Evolutionary conservation across 23 red algal species (phyloP).

Genomic region (Cyanidioschyzon merolae): DNA sequence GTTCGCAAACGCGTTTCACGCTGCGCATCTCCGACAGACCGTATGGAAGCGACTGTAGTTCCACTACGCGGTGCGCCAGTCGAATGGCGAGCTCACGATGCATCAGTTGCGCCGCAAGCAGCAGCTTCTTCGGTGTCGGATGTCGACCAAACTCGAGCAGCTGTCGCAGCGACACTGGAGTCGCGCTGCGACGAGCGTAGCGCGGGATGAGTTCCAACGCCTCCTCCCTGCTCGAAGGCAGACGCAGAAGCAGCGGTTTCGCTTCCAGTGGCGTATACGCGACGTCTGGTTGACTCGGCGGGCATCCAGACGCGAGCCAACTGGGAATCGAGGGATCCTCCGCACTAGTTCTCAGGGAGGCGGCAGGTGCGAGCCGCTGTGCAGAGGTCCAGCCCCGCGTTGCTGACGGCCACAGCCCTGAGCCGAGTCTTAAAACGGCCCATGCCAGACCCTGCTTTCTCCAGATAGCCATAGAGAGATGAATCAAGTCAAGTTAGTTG

Average conservation of each 20-base stretch:
- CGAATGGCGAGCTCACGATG: constrained; percentile 75
- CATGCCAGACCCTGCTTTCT: no score
- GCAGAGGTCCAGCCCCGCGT: background rate
- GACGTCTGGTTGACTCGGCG: background rate
- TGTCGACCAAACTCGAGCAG: constrained; percentile 68
- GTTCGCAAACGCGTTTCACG: constrained; percentile 52
- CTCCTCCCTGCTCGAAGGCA: background rate
- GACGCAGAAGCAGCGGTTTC: background rate
- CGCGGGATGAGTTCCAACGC: constrained; percentile 7
- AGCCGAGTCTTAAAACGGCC: no score
- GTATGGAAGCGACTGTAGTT: constrained; percentile 73
- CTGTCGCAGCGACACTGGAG: constrained; percentile 59
- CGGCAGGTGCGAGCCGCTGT: background rate
- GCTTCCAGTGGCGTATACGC: background rate
- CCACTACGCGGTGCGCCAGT: constrained; percentile 69
- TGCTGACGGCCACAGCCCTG: background rate
- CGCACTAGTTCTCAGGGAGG: background rate
- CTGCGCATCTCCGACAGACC: constrained; percentile 69
- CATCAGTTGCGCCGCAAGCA: constrained; percentile 63
- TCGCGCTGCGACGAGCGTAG: constrained; percentile 23
- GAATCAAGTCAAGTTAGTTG: no score
- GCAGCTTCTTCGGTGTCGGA: constrained; percentile 22
- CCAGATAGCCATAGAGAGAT: no score
- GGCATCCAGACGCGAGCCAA: background rate
- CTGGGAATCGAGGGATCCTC: background rate